phyloP scores from a whole-genome alignment of 1,139 yeast species.

The Debaryomycetaceae sp. region DNA sequence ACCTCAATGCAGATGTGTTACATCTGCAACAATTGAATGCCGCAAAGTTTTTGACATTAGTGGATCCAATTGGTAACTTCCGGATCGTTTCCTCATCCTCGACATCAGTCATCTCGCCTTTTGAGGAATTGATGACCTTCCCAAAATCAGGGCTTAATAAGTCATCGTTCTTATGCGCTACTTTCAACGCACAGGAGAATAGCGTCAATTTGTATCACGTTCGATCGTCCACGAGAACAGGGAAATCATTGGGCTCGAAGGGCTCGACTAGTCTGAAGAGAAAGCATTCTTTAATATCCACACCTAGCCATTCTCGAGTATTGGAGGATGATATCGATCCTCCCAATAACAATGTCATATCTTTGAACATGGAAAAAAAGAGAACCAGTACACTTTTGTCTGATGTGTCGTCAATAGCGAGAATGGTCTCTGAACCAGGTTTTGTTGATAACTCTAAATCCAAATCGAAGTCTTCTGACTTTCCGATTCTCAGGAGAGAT shows the following conservation, averaged over 20 bases:
- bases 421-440: slow-evolving; percentile 52
- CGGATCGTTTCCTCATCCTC: slow-evolving; percentile 69
- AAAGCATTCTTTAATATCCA: slow-evolving; percentile 27
- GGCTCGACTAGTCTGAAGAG: slow-evolving; percentile 15
- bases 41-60: slow-evolving; percentile 56
- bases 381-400: slow-evolving; percentile 53
- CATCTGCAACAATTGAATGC: slow-evolving; percentile 23
- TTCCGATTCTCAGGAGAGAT: slow-evolving; percentile 52
- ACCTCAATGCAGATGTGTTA: slow-evolving; percentile 8
- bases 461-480: slow-evolving; percentile 18
- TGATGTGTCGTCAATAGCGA: slow-evolving; percentile 55
- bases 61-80: slow-evolving; percentile 68
- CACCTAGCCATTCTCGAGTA: slow-evolving; percentile 43
- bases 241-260: slow-evolving; percentile 10
- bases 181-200: slow-evolving; percentile 46
- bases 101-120: slow-evolving; percentile 57
- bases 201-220: slow-evolving; percentile 49
- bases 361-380: slow-evolving; percentile 48
- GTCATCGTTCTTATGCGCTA: slow-evolving; percentile 46
- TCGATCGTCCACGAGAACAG: slow-evolving; percentile 33
- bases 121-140: slow-evolving; percentile 54
- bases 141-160: slow-evolving; percentile 39
- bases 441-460: slow-evolving; percentile 25
- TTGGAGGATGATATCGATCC: slow-evolving; percentile 39
- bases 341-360: slow-evolving; percentile 15